Evolutionary conservation across 768 basidiomycete species (phyloP).

Genomic region (Filobasidium floriforme): DNA sequence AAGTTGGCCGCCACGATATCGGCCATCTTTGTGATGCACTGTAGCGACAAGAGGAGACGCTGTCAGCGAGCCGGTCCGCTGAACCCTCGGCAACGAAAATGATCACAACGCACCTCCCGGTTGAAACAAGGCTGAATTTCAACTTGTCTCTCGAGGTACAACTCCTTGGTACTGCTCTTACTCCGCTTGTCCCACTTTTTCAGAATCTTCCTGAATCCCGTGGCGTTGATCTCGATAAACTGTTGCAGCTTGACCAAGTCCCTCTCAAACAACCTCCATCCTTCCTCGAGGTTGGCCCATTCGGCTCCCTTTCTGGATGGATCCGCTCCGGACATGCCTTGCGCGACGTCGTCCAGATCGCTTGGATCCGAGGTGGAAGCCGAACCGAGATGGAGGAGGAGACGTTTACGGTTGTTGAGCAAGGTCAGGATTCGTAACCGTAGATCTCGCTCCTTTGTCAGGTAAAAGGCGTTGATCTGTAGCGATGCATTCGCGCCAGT

Average conservation of each 20-base stretch:
- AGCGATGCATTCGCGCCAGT: too few species aligned
- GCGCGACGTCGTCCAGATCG: conserved; percentile 32
- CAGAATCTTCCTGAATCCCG: conserved; percentile 90
- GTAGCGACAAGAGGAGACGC: conserved; percentile 27
- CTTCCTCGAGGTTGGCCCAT: conserved; percentile 94
- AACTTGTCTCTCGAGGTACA: conserved; percentile 90
- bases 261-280: conserved; percentile 84
- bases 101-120: conserved; percentile 58
- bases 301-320: conserved; percentile 58
- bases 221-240: conserved; percentile 95
- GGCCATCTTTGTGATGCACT: conserved; percentile 91
- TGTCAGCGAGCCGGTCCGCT: background rate
- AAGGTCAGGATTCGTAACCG: conserved; percentile 85
- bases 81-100: background rate
- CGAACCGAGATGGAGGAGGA: conserved; percentile 45
- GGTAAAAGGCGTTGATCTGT: conserved; percentile 95
- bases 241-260: conserved; percentile 91
- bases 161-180: conserved; percentile 87
- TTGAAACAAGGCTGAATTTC: conserved; percentile 99
- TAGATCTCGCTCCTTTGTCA: conserved; percentile 93
- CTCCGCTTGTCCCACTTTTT: conserved; percentile 99
- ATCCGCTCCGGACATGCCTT: conserved; percentile 45
- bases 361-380: conserved; percentile 66
- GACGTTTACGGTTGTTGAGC: conserved; percentile 77
- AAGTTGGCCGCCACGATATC: conserved; percentile 72